A percentile compares a stretch with the other conserved stretches of the same genome.
Evolutionary conservation across 2,329 filamentous ascomycete species (phyloP).

Genomic region (Aspergillus cejpii): DNA sequence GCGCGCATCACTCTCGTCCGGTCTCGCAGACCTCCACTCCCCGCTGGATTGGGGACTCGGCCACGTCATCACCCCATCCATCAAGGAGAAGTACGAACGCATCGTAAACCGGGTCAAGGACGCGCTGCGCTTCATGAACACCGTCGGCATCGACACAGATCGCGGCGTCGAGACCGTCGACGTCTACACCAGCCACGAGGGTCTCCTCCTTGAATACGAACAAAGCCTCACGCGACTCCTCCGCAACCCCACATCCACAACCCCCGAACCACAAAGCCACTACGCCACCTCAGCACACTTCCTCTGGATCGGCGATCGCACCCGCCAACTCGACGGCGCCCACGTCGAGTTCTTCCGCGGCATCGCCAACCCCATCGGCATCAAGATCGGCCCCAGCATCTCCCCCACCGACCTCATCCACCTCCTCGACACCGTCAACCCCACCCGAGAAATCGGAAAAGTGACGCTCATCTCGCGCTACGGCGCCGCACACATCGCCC

Average conservation of each 20-base stretch:
- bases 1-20: conserved; percentile 72
- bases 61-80: conserved; percentile 74
- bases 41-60: conserved; percentile 93
- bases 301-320: conserved; percentile 96
- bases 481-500: conserved; percentile 68
- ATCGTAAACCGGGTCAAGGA: conserved; percentile 85
- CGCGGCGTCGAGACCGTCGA: conserved; percentile 85
- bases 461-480: conserved; percentile 95
- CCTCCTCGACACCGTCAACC: conserved; percentile 81
- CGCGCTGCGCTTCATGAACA: conserved; percentile 87
- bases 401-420: conserved; percentile 65
- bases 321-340: conserved; percentile 82
- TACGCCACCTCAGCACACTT: conserved; percentile 96
- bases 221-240: conserved; percentile 74
- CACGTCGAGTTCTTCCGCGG: conserved; percentile 98
- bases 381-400: conserved; percentile 91
- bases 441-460: conserved; percentile 73
- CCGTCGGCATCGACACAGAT: conserved; percentile 80
- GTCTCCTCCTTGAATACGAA: conserved; percentile 89
- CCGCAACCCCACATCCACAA: conserved; percentile 50
- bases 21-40: conserved; percentile 87
- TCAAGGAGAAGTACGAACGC: conserved; percentile 77
- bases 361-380: conserved; percentile 88
- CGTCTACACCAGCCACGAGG: conserved; percentile 92
- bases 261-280: conserved; percentile 53